These are phyloP conservation scores for Novymonas esmeraldas DNA, from an alignment of 208 protist species.

Conservation along the genomic window DNA sequence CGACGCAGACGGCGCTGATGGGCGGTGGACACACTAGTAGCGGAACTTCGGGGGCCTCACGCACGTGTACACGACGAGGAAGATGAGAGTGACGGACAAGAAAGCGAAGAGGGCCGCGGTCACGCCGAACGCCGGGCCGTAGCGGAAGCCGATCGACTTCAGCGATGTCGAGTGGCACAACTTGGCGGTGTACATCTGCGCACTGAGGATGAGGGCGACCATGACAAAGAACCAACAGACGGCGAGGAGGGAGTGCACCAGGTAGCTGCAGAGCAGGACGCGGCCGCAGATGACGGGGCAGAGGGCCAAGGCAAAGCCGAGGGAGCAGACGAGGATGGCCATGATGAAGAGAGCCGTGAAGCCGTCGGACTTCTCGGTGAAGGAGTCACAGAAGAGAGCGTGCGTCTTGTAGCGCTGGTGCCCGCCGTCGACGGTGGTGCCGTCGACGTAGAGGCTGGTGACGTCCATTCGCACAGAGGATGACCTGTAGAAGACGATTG, in stretches of 20 bases:
- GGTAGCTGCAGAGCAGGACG: slow-evolving; percentile 32
- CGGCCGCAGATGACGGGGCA: slow-evolving; percentile 35
- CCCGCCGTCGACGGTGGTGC: not conserved
- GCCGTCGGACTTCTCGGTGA: slow-evolving; percentile 15
- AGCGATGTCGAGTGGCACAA: slow-evolving; percentile 34
- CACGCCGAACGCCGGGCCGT: slow-evolving; percentile 40
- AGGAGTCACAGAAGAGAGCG: slow-evolving; percentile 32
- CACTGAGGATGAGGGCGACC: slow-evolving; percentile 26
- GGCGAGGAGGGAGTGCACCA: slow-evolving; percentile 27
- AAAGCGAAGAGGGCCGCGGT: slow-evolving; percentile 39
- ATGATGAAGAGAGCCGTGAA: slow-evolving; percentile 29
- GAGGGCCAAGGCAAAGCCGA: slow-evolving; percentile 23
- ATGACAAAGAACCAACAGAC: slow-evolving; percentile 33
- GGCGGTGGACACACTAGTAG: too few relatives aligned
- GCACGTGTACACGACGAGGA: slow-evolving; percentile 29
- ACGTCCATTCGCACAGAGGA: slow-evolving; percentile 20
- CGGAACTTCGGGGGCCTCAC: slow-evolving; percentile 15
- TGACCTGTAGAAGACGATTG: slow-evolving; percentile 19
- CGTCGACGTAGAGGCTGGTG: slow-evolving; percentile 9
- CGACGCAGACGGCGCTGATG: too few relatives aligned
- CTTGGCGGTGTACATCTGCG: slow-evolving; percentile 15
- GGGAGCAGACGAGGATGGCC: slow-evolving; percentile 6
- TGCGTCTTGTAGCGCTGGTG: slow-evolving; percentile 7
- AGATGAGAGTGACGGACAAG: slow-evolving; percentile 18
- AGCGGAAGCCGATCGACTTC: slow-evolving; percentile 39